Base-by-base conservation (phyloP, 805 yeast genomes). In the Lachancea waltii region DNA sequence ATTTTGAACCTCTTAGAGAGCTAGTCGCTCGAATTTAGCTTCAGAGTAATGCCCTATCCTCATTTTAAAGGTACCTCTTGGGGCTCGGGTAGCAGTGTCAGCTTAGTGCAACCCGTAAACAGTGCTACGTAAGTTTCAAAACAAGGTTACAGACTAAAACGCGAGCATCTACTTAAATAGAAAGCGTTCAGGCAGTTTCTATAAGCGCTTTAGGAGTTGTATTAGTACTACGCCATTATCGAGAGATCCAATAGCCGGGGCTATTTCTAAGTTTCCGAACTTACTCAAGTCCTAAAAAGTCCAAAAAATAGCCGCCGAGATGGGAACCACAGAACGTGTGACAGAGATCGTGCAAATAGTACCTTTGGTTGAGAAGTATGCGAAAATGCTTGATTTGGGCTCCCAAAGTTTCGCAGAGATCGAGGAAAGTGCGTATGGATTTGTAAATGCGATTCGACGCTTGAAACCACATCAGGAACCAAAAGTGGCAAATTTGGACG, bases 371-470 rank as follows among this genome's bases (percentile, higher is more conserved):
- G 26, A 34, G 4, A 26, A 19, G 17, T 8, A 19, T 16, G 37
- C 21, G 11, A 2, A 16, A 19, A 34, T 10, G 11, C 25, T 27
- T 18, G 14, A 17, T 3, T 19, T n/a, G 18, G 5, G 5, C 14
- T 31, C 17, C 5, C n/a, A 11, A 24, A 26, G 32, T 8, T 13
- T 13, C 11, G 26, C 7, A 7, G 26, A 19, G 20, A 31, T 9
- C 6, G 17, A 25, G 31, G 31, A 18, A 4, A 18, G 7, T 4
- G 35, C 35, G 11, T n/a, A 19, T n/a, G 30, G 19, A 10, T 30
- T 36, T 16, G 26, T 14, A 10, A 36, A 36, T 20, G 35, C 30
- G 25, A 9, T 36, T 9, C 30, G 17, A 11, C 17, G n/a, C 10
- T 10, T 36, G 17, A 30, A 30, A 11, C 23, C 31, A 10, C 29